phyloP scores from a whole-genome alignment of 768 basidiomycete species.

The Mycena rebaudengoi region DNA sequence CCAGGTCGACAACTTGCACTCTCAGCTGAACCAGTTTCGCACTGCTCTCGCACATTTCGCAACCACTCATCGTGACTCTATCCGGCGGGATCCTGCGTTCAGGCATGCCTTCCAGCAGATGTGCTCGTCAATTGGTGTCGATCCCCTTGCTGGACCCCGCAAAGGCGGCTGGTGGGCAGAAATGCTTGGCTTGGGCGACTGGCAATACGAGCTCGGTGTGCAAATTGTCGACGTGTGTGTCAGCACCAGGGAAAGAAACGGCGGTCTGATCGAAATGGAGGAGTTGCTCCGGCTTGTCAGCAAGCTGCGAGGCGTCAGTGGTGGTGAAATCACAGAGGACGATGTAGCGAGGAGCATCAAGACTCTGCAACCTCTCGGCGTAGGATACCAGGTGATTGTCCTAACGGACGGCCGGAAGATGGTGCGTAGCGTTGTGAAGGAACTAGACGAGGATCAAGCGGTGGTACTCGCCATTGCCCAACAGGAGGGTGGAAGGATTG shows the following conservation, averaged over 20 bases:
- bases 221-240: conserved; percentile 95
- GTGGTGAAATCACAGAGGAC: conserved; percentile 81
- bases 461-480: conserved; percentile 80
- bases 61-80: conserved; percentile 81
- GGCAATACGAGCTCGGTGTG: conserved; percentile 95
- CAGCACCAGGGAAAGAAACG: conserved; percentile 87
- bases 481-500: conserved; percentile 72
- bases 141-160: conserved; percentile 88
- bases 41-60: conserved; percentile 83
- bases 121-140: conserved; percentile 95
- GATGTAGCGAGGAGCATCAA: conserved; percentile 87
- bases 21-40: conserved; percentile 87
- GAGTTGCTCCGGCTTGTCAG: conserved; percentile 85
- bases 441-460: conserved; percentile 90
- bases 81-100: conserved; percentile 85
- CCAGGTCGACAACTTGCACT: conserved; percentile 81
- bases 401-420: conserved; percentile 76
- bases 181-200: conserved; percentile 87
- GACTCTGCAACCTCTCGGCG: conserved; percentile 86
- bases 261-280: conserved; percentile 89
- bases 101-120: conserved; percentile 94
- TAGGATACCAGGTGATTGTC: conserved; percentile 89
- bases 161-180: conserved; percentile 94
- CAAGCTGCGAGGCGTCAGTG: conserved; percentile 74
- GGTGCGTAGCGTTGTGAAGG: conserved; percentile 89